Evolutionary conservation across 169 alveolate species (phyloP).

Genomic region (Eimeria praecox): DNA sequence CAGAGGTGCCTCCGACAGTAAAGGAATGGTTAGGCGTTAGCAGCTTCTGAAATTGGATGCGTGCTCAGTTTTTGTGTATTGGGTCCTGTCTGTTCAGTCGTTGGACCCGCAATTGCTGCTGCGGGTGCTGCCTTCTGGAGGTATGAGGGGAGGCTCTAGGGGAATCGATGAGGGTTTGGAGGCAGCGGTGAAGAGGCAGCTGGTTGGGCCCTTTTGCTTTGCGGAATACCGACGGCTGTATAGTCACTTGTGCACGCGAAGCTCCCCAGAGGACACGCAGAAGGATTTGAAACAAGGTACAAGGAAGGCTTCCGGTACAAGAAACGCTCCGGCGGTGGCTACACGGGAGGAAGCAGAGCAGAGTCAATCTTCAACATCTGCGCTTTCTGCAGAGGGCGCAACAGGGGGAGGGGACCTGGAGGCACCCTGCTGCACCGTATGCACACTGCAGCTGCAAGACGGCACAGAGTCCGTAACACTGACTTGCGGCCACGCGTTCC

Average conservation of each 20-base stretch:
- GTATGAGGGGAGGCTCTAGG: slow-evolving; percentile 37
- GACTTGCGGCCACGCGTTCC: slow-evolving; percentile 88
- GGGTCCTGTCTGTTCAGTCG: not conserved
- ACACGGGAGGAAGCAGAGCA: not conserved
- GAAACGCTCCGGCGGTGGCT: not conserved
- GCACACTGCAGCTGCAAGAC: slow-evolving; percentile 81
- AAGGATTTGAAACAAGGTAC: not conserved
- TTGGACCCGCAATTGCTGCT: slow-evolving; percentile 79
- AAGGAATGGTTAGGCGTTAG: not conserved
- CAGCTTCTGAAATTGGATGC: not conserved
- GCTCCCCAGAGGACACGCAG: not conserved
- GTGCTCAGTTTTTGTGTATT: not conserved
- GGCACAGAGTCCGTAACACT: slow-evolving; percentile 59
- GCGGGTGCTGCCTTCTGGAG: slow-evolving; percentile 77
- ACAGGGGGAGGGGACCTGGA: slow-evolving; percentile 61
- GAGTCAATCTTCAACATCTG: not conserved
- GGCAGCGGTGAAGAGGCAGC: slow-evolving; percentile 68
- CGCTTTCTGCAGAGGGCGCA: slow-evolving; percentile 29
- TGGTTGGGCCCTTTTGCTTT: slow-evolving; percentile 67
- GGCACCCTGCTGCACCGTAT: slow-evolving; percentile 86
- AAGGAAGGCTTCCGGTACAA: not conserved
- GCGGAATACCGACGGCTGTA: slow-evolving; percentile 33
- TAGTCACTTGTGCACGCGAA: slow-evolving; percentile 71
- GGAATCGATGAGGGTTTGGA: slow-evolving; percentile 74
- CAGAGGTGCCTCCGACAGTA: not conserved